Evolutionary conservation across 1,139 yeast species (phyloP).

Genomic region (Hemisphaericaspora subhashii): DNA sequence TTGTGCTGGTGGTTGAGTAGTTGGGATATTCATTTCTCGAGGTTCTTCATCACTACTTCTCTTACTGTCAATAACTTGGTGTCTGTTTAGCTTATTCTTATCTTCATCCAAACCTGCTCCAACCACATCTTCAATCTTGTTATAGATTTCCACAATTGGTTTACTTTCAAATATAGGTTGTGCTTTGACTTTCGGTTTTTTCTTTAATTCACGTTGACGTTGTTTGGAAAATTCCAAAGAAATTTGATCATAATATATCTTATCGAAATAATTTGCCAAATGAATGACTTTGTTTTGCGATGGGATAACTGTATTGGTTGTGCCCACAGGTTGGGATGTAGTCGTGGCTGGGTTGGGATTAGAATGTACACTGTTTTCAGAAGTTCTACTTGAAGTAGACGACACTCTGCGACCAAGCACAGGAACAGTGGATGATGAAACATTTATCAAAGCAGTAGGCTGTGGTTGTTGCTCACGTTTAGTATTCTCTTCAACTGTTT

Average conservation of each 20-base stretch:
- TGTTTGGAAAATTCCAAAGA: slow-evolving; percentile 86
- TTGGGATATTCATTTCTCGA: no score
- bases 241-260: slow-evolving; percentile 75
- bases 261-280: slow-evolving; percentile 68
- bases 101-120: slow-evolving; percentile 32
- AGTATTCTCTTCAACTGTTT: slow-evolving; percentile 11
- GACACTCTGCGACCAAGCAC: not conserved
- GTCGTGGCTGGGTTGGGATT: no score
- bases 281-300: slow-evolving; percentile 51
- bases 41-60: slow-evolving; percentile 9
- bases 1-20: slow-evolving; percentile 1
- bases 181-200: slow-evolving; percentile 69
- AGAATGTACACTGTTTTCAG: not conserved
- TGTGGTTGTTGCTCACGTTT: not conserved
- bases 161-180: slow-evolving; percentile 72
- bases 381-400: not conserved
- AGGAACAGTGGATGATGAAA: not conserved
- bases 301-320: slow-evolving; percentile 10
- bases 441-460: not conserved
- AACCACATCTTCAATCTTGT: slow-evolving; percentile 88
- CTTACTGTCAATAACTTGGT: slow-evolving; percentile 10
- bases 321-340: no score
- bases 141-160: slow-evolving; percentile 90
- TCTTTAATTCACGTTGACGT: slow-evolving; percentile 71
- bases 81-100: slow-evolving; percentile 13